These are phyloP conservation scores for Pythium sukuiense DNA, from an alignment of 352 stramenopile species.

Conservation along the genomic window DNA sequence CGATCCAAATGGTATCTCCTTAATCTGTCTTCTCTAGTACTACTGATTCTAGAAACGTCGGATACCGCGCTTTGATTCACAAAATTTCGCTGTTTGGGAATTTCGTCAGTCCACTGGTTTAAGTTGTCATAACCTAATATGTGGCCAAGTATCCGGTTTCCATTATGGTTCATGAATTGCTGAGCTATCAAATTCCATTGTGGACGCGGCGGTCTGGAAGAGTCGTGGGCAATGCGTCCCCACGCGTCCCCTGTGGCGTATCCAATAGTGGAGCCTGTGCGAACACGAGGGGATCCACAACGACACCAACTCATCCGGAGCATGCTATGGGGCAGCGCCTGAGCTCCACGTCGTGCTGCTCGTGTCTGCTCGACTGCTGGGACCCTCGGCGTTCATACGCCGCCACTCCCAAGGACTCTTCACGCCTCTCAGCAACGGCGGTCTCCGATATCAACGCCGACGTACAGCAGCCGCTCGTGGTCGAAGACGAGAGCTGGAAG, in stretches of 20 bases:
- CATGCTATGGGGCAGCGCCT: slow-evolving; percentile 37
- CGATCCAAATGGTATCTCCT: neutral
- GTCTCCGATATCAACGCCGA: slow-evolving; percentile 9
- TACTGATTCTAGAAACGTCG: neutral
- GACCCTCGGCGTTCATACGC: slow-evolving; percentile 7
- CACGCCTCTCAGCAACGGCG: neutral
- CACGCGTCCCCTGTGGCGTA: neutral
- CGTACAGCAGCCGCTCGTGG: slow-evolving; percentile 60
- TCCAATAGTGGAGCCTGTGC: neutral
- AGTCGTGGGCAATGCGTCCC: neutral
- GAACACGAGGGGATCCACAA: neutral
- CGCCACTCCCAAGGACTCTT: neutral
- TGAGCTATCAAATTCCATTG: no score
- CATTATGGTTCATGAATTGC: no score
- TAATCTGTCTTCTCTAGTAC: neutral
- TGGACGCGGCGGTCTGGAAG: neutral
- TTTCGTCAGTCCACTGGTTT: no score
- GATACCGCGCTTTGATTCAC: neutral
- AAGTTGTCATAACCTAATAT: no score
- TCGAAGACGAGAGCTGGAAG: slow-evolving; percentile 85
- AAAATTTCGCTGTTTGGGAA: neutral
- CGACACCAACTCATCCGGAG: neutral
- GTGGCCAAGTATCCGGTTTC: no score
- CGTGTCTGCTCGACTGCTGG: slow-evolving; percentile 27
- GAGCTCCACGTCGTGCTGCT: slow-evolving; percentile 30